Base-by-base conservation (phyloP, 2,329 filamentous ascomycete genomes). In the Phialophora verrucosa region DNA sequence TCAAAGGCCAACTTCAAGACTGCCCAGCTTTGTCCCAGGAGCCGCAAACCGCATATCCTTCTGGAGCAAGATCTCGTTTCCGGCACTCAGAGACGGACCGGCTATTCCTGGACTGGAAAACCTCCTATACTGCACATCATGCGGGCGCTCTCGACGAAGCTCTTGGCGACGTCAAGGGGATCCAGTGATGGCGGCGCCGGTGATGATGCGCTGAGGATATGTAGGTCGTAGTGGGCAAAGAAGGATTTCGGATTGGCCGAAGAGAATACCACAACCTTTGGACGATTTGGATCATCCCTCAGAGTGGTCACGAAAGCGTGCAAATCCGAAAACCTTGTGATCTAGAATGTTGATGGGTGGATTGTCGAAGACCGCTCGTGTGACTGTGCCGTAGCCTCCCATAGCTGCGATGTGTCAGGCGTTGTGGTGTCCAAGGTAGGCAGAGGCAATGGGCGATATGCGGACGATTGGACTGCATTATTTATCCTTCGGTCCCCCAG, bases 191-290 rank as follows among this genome's bases (percentile, higher is more conserved):
- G 29, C 10, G 55, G 47, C 31, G 44, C 20, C 8, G 55, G 55
- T 20, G 62, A 59, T 42, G 47, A 54, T n/a, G 1, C 12, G 49
- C 62, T 53, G 12, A 64, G 29, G 44, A 64, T 54, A 31, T 54
- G 47, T 20, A 64, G 55, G 27, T 64, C 47, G 25, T 29, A 54
- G 38, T 63, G 54, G 10, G 61, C 27, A 51, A 53, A 58, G 54
- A 63, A 63, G 27, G 51, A 44, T n/a, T 63, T 58, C 35, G 61
- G 61, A 38, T 62, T 62, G 50, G 49, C 31, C 49, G 59, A 62
- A 3, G 61, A 63, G 38, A 63, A 63, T 6, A 63, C 58, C 5
- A 63, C 61, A 32, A 53, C 53, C 54, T 63, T 63, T 20, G 51
- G 35, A 4, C 27, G 31, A 27, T 62, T 49, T 8, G 60, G 17